Percentiles rank a stretch among this genome's conserved stretches.
These are phyloP conservation scores for Panellus pusillus DNA, from an alignment of 768 basidiomycete genomes.

Conservation along the genomic window DNA sequence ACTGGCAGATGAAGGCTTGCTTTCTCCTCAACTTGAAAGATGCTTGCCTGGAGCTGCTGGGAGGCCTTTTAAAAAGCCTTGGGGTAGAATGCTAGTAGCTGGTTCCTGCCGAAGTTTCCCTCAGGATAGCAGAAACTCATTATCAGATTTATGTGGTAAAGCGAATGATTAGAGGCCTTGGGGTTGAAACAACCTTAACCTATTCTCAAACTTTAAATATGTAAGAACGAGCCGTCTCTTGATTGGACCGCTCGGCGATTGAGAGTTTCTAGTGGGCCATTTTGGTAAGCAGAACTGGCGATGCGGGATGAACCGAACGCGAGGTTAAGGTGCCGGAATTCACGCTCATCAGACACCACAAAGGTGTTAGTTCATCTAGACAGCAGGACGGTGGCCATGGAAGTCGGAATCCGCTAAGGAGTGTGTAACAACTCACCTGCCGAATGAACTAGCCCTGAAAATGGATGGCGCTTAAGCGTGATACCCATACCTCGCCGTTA, in stretches of 20 bases:
- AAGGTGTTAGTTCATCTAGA: conserved; percentile 86
- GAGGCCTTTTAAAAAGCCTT: too few species aligned
- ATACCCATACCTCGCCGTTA: conserved; percentile 83
- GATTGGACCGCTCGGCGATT: conserved; percentile 79
- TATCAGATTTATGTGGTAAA: conserved; percentile 67
- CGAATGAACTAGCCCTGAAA: conserved; percentile 90
- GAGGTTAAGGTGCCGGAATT: conserved; percentile 79
- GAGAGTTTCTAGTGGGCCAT: conserved; percentile 81
- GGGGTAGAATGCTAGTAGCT: too few species aligned
- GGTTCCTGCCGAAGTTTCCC: too few species aligned
- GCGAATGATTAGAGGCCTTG: conserved; percentile 92
- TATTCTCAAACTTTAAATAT: conserved; percentile 82
- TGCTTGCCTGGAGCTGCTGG: too few species aligned
- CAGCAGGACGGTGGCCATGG: conserved; percentile 88
- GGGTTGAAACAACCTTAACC: conserved; percentile 88
- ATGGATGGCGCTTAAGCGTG: conserved; percentile 88
- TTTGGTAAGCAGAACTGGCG: conserved; percentile 72
- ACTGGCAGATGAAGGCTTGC: too few species aligned
- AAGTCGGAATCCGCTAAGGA: conserved; percentile 85
- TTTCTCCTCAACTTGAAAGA: too few species aligned
- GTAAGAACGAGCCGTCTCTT: conserved; percentile 84
- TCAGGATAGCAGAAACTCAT: too few species aligned
- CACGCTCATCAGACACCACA: conserved; percentile 84
- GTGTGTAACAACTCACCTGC: conserved; percentile 89
- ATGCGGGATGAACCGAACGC: conserved; percentile 70